Percentiles rank a stretch among this genome's conserved stretches.
These are phyloP conservation scores for Coriolopsis trogii DNA, from an alignment of 1,284 basidiomycete genomes.

Conservation along the genomic window DNA sequence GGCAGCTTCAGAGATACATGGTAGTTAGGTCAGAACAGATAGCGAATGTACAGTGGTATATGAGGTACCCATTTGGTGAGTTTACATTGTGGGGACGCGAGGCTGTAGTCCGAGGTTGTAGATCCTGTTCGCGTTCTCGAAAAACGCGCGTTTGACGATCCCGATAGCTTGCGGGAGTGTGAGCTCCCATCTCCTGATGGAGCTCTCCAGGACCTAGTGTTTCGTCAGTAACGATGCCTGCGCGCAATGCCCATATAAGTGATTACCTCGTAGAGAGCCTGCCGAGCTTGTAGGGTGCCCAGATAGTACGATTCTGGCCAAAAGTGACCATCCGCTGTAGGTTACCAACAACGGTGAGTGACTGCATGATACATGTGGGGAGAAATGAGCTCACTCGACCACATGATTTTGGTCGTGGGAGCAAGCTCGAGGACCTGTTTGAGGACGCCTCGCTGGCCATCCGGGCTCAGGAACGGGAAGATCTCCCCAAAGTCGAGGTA, in stretches of 20 bases:
- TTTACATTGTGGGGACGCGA: not conserved
- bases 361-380: too few relatives aligned
- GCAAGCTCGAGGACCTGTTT: slow-evolving; percentile 68
- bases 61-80: not conserved
- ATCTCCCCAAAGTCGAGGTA: slow-evolving; percentile 81
- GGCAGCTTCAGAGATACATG: too few relatives aligned
- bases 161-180: slow-evolving; percentile 49
- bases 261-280: slow-evolving; percentile 59
- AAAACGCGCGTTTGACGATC: slow-evolving; percentile 55
- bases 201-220: slow-evolving; percentile 55
- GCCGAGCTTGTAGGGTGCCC: slow-evolving; percentile 61
- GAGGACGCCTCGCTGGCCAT: slow-evolving; percentile 61
- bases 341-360: not conserved
- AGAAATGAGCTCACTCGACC: slow-evolving; percentile 65
- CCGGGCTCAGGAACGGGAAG: slow-evolving; percentile 66
- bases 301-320: slow-evolving; percentile 80
- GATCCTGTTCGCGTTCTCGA: slow-evolving; percentile 59
- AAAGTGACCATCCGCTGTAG: slow-evolving; percentile 72
- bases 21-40: too few relatives aligned
- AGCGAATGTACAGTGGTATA: not conserved
- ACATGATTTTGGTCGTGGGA: slow-evolving; percentile 77
- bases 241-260: too few relatives aligned
- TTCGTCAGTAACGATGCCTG: too few relatives aligned
- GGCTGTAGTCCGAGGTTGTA: slow-evolving; percentile 54
- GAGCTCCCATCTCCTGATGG: slow-evolving; percentile 47